Evolutionary conservation across 2,329 filamentous ascomycete genomes (phyloP).

Genomic region (Clonostachys chloroleuca): DNA sequence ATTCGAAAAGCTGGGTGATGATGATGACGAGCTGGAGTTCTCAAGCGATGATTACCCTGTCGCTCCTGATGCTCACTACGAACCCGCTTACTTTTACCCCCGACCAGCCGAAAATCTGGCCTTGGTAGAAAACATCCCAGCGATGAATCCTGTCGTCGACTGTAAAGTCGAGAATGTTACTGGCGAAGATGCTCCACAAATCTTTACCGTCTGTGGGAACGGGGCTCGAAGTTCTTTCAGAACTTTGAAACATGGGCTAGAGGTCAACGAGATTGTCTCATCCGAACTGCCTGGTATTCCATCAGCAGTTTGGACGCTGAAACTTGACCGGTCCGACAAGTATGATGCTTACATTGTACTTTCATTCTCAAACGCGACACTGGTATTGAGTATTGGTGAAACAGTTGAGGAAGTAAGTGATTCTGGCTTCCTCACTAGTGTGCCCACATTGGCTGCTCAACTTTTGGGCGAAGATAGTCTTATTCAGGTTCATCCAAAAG

Average conservation of each 20-base stretch:
- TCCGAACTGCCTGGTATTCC: conserved; percentile 87
- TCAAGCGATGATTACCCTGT: conserved; percentile 77
- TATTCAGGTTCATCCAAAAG: conserved; percentile 93
- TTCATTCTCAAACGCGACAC: conserved; percentile 82
- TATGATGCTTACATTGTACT: conserved; percentile 96
- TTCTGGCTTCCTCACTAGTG: conserved; percentile 84
- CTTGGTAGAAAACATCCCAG: conserved; percentile 78
- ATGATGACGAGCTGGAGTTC: conserved; percentile 86
- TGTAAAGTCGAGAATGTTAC: conserved; percentile 89
- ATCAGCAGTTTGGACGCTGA: conserved; percentile 92
- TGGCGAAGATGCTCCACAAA: conserved; percentile 91
- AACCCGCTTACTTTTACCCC: conserved; percentile 81
- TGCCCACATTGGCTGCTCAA: conserved; percentile 87
- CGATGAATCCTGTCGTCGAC: conserved; percentile 87
- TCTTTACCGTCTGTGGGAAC: conserved; percentile 87
- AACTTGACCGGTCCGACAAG: conserved; percentile 73
- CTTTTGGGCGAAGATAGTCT: conserved; percentile 90
- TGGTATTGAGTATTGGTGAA: conserved; percentile 93
- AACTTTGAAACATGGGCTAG: conserved; percentile 85
- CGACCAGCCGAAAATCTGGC: conserved; percentile 77
- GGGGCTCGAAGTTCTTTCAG: conserved; percentile 87
- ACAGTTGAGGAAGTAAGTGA: conserved; percentile 95
- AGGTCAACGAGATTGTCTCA: conserved; percentile 93
- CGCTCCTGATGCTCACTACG: conserved; percentile 67
- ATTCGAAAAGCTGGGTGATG: conserved; percentile 94